Evolutionary conservation across 2,329 filamentous ascomycete species (phyloP).

Genomic region (Pseudogymnoascus sp.): DNA sequence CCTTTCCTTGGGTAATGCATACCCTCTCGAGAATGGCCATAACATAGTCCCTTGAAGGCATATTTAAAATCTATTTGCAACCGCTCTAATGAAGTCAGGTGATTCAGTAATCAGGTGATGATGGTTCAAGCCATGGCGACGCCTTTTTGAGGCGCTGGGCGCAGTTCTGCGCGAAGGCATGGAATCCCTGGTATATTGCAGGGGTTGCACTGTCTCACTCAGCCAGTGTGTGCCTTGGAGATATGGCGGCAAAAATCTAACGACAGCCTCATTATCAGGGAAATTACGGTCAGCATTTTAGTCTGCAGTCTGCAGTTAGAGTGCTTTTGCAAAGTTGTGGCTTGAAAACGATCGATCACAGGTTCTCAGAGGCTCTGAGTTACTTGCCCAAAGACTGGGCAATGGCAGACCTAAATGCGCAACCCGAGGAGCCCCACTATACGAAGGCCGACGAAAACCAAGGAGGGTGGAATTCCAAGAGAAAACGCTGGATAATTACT

Average conservation of each 20-base stretch:
- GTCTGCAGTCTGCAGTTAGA: not conserved
- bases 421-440: not conserved
- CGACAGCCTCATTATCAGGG: not conserved
- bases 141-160: not conserved
- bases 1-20: not conserved
- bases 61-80: not conserved
- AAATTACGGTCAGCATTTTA: not conserved
- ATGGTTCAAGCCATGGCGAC: not conserved
- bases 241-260: not conserved
- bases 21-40: not conserved
- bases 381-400: not conserved
- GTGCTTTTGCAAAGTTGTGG: not conserved
- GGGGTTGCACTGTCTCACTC: not conserved
- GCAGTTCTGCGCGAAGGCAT: not conserved
- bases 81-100: not conserved
- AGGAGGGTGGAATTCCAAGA: not conserved
- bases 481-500: not conserved
- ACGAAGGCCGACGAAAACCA: not conserved
- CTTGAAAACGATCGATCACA: not conserved
- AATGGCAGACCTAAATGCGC: not conserved
- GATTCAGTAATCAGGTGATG: not conserved
- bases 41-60: not conserved
- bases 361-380: not conserved
- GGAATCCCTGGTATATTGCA: not conserved
- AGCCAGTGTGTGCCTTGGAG: not conserved